phyloP scores from a whole-genome alignment of 306 rosid genomes.

The Quercus agrifolia region DNA sequence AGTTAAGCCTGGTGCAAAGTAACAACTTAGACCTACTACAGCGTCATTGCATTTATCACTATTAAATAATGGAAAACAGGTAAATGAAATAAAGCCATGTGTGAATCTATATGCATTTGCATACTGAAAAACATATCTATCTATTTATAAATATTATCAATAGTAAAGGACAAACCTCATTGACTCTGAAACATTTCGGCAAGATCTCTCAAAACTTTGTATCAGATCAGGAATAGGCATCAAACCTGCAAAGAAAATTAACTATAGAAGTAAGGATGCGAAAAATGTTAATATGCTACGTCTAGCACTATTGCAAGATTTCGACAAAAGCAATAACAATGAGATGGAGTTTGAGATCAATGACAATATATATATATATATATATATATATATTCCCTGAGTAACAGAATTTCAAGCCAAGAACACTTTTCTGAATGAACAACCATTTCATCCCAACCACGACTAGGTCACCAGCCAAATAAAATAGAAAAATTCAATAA shows the following conservation, averaged over 20 bases:
- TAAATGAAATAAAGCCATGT: neutral
- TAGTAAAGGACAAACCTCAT: slow-evolving; percentile 53
- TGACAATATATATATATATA: neutral
- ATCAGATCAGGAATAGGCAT: slow-evolving; percentile 81
- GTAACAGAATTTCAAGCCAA: neutral
- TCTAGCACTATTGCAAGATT: neutral
- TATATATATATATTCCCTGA: too few relatives aligned
- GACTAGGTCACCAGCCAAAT: neutral
- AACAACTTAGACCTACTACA: neutral
- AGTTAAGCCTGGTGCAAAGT: neutral
- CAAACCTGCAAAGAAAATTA: slow-evolving; percentile 50
- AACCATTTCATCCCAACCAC: neutral
- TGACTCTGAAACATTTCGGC: slow-evolving; percentile 76
- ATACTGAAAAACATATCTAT: neutral
- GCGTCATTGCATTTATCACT: neutral
- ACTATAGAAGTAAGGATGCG: slow-evolving; percentile 5
- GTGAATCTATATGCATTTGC: slow-evolving; percentile 11
- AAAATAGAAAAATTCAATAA: neutral
- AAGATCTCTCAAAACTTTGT: slow-evolving; percentile 62
- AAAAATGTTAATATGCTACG: neutral
- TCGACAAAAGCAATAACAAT: neutral
- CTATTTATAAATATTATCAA: slow-evolving; percentile 2
- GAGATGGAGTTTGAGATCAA: neutral
- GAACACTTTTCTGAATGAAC: neutral
- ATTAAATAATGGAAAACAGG: neutral